Conservation (phyloP, 768 basidiomycete species). For the Lanmaoa rubissima region DNA sequence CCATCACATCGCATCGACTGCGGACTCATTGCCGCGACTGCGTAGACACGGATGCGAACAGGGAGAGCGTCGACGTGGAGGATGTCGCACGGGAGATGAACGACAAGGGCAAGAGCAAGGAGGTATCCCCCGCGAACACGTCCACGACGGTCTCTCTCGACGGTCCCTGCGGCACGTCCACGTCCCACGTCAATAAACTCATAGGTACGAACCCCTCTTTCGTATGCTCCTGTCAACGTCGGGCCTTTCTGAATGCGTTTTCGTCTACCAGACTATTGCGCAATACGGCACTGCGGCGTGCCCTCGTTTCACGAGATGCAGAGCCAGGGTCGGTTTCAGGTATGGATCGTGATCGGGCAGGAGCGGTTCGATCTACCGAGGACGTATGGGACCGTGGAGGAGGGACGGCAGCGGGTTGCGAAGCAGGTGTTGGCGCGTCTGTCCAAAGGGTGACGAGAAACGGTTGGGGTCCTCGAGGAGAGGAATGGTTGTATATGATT, state of each 20-base stretch:
- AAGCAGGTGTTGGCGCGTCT: too few relatives aligned
- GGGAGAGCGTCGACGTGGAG: background rate
- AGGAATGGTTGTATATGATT: too few relatives aligned
- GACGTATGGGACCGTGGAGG: too few relatives aligned
- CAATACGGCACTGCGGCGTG: constrained; percentile 10
- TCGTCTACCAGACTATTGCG: constrained; percentile 21
- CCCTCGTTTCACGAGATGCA: constrained; percentile 37
- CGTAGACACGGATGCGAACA: background rate
- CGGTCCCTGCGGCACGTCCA: background rate
- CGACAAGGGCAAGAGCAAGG: constrained; percentile 16
- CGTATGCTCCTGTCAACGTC: background rate
- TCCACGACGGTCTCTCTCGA: background rate
- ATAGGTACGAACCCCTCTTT: constrained; percentile 5
- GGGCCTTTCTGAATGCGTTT: background rate
- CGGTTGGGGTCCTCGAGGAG: too few relatives aligned
- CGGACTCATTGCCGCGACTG: background rate
- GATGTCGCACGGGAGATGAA: background rate
- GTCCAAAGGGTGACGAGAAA: too few relatives aligned
- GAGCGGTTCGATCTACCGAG: too few relatives aligned
- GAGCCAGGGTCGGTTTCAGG: constrained; percentile 29
- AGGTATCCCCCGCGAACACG: background rate
- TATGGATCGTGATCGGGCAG: constrained; percentile 37
- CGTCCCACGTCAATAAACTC: constrained; percentile 16
- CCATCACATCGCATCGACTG: background rate
- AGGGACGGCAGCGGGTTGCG: too few relatives aligned